Evolutionary conservation across 768 basidiomycete species (phyloP).

Genomic region (Pleurotus platypus): DNA sequence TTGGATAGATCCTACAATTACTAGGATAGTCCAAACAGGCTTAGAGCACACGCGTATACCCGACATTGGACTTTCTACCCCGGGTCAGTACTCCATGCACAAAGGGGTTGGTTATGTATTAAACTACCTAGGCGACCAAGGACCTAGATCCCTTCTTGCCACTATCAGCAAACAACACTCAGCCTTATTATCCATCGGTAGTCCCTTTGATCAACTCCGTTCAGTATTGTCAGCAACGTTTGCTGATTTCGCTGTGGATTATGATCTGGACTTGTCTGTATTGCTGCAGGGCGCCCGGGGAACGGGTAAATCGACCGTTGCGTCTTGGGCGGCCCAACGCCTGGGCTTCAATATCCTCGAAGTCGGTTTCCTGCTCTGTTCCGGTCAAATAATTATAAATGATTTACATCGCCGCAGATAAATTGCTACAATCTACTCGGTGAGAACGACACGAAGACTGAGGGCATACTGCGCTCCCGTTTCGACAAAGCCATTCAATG

Average conservation of each 20-base stretch:
- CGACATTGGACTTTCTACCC: slow-evolving; percentile 43
- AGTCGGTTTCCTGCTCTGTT: slow-evolving; percentile 32
- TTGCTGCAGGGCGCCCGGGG: slow-evolving; percentile 80
- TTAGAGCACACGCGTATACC: slow-evolving; percentile 65
- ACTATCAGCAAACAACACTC: slow-evolving; percentile 15
- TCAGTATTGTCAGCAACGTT: slow-evolving; percentile 61
- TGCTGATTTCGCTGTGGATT: slow-evolving; percentile 51
- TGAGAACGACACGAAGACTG: slow-evolving; percentile 74
- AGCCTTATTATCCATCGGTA: slow-evolving; percentile 27
- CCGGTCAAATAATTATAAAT: not conserved
- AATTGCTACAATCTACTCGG: slow-evolving; percentile 83
- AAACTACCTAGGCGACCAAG: slow-evolving; percentile 14
- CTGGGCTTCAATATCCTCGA: slow-evolving; percentile 80
- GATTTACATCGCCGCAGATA: slow-evolving; percentile 42
- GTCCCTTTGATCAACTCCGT: slow-evolving; percentile 44
- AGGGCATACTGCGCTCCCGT: slow-evolving; percentile 64
- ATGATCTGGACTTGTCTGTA: slow-evolving; percentile 64
- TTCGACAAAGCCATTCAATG: slow-evolving; percentile 77
- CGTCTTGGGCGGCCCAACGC: slow-evolving; percentile 48
- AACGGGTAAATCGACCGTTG: slow-evolving; percentile 73
- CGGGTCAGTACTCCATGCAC: slow-evolving; percentile 34
- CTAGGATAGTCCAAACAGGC: slow-evolving; percentile 78
- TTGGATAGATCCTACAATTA: slow-evolving; percentile 71
- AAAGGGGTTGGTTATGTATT: not conserved
- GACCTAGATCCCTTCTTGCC: slow-evolving; percentile 21